Conservation (phyloP, 1,139 yeast genomes). For the Hemisphaericaspora xylofermentans region DNA sequence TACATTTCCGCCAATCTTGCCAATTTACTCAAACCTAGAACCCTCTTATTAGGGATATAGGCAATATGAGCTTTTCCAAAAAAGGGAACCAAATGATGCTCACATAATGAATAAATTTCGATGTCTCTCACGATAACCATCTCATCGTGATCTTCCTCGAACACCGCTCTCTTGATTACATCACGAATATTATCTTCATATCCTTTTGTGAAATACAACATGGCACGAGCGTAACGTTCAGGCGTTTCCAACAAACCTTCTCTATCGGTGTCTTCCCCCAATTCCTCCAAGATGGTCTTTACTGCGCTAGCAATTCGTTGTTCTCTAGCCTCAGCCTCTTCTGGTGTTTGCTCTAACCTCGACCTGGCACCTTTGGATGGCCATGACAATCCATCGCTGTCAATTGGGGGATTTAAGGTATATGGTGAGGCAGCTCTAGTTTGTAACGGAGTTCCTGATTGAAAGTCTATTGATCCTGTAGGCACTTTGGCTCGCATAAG, state of each 20-base stretch:
- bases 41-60: slow-evolving; percentile 91
- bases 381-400: slow-evolving; percentile 90
- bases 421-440: slow-evolving; percentile 83
- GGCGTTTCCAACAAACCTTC: slow-evolving; percentile 95
- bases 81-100: slow-evolving; percentile 96
- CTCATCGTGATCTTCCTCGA: slow-evolving; percentile 97
- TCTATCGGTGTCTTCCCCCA: slow-evolving; percentile 88
- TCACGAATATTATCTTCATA: slow-evolving; percentile 90
- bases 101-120: slow-evolving; percentile 89
- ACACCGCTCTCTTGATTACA: slow-evolving; percentile 91
- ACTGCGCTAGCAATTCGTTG: slow-evolving; percentile 82
- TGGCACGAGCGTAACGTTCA: slow-evolving; percentile 92
- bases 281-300: slow-evolving; percentile 71
- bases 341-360: slow-evolving; percentile 65
- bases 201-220: slow-evolving; percentile 93
- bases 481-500: slow-evolving; percentile 23
- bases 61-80: slow-evolving; percentile 96
- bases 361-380: slow-evolving; percentile 85
- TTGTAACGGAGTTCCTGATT: slow-evolving; percentile 50
- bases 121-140: slow-evolving; percentile 98
- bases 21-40: slow-evolving; percentile 88
- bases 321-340: slow-evolving; percentile 63
- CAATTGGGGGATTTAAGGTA: slow-evolving; percentile 81
- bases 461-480: slow-evolving; percentile 10
- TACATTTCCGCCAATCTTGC: slow-evolving; percentile 98